Evolutionary conservation across 1,139 yeast genomes (phyloP), one percentile per base, ranked within the genome.

Genomic region (Hyphopichia fennica): DNA sequence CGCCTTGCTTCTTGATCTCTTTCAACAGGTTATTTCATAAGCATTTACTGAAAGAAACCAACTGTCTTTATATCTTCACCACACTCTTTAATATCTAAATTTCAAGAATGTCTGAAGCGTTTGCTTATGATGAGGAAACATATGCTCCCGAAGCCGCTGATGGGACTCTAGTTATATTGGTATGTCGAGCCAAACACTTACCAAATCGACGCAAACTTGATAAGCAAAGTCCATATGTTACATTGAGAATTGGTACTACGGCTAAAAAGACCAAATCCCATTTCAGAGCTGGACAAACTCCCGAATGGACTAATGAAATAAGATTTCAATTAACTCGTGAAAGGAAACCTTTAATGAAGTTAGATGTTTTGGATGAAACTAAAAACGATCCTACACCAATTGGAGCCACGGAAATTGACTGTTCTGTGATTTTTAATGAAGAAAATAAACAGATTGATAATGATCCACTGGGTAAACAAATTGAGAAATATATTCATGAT

Each of bases 241-340:
- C 91, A 11, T 75, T 87, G 14, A 69, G 97, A 44, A 72, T 90
- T 3, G 95, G 91, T n/a, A 86, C 87, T 42, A 78, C 78, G 46
- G 93, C 95, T 18, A 79, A 84, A 50, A 79, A 86, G 50, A 87
- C 96, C 0, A 82, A 81, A 22, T 72, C 87, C 0, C 81, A 85
- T 45, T 77, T 79, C 49, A 67, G 97, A 50, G 97, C 96, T 1
- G 97, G 97, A 1, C 97, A 90, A 59, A 85, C 88, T 2, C 97
- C 97, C 0, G 80, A 75, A 35, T 90, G 96, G 88, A 85, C 87
- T 47, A 84, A 83, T 51, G 91, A 87, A 52, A 74, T 84, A 38
- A 72, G 93, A 50, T 89, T 87, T 62, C 75, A 78, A 34, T 60
- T 86, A 31, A 72, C 82, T 1, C 72, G 86, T 18, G 86, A 84